A percentile compares a stretch with the other conserved stretches of the same genome.
Evolutionary conservation across 129 eudicot species (phyloP).

Genomic region (Erigeron canadensis): DNA sequence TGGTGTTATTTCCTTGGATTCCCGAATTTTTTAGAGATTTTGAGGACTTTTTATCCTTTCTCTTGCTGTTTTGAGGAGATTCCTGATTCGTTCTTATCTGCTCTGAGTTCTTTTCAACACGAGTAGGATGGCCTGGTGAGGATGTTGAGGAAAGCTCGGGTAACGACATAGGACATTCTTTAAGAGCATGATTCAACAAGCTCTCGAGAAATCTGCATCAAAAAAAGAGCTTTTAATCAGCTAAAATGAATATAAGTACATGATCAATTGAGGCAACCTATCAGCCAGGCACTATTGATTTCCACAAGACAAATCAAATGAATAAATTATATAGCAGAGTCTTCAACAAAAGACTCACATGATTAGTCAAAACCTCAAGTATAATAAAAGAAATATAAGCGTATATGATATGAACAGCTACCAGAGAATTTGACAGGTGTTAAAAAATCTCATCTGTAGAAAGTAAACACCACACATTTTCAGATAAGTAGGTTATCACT

Average conservation of each 20-base stretch:
- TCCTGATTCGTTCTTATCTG: constrained; percentile 36
- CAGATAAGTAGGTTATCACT: background rate
- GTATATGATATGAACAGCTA: background rate
- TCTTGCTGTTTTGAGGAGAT: constrained; percentile 41
- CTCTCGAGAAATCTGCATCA: constrained; percentile 74
- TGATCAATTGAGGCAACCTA: background rate
- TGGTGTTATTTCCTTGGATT: constrained; percentile 40
- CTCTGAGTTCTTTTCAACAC: constrained; percentile 38
- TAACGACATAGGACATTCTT: constrained; percentile 43
- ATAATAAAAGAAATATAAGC: background rate
- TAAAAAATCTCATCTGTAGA: background rate
- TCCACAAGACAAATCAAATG: constrained; percentile 4
- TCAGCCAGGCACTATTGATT: background rate
- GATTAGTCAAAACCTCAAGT: background rate
- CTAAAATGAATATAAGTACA: constrained; percentile 7
- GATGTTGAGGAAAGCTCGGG: constrained; percentile 55
- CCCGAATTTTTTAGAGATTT: constrained; percentile 41
- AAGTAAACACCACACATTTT: background rate
- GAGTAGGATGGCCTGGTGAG: constrained; percentile 35
- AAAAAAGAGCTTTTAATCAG: background rate
- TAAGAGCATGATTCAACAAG: constrained; percentile 57
- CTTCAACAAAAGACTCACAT: constrained; percentile 4
- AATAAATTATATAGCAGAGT: background rate
- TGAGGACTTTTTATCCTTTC: constrained; percentile 41
- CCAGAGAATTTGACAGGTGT: background rate